A percentile compares a stretch with the other conserved stretches of the same genome.
These are phyloP conservation scores for Macroventuria anomochaeta DNA, from an alignment of 2,329 filamentous ascomycete species.

Conservation along the genomic window DNA sequence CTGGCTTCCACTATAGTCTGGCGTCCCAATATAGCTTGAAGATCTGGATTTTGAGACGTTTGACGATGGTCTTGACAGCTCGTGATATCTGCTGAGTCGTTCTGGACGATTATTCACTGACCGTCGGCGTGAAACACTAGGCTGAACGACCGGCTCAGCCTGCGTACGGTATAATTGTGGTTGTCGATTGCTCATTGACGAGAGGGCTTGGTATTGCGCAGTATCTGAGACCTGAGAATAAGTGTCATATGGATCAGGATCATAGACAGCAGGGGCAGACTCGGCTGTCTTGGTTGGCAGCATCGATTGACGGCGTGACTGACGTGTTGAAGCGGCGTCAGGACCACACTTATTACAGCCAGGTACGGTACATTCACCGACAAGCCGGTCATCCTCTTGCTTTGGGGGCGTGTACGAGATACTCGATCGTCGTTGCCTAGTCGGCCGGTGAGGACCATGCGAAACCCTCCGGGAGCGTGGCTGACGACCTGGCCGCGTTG, in stretches of 20 bases:
- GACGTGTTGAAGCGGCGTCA: constrained; percentile 25
- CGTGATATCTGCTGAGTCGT: constrained; percentile 45
- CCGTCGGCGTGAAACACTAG: constrained; percentile 35
- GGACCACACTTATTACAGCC: constrained; percentile 40
- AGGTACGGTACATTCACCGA: constrained; percentile 44
- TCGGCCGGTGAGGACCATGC: constrained; percentile 28
- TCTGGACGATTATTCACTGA: constrained; percentile 27
- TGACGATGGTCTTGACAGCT: too few species aligned
- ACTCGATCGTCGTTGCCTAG: constrained; percentile 23
- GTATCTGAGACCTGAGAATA: constrained; percentile 43
- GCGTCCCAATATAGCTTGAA: too few species aligned
- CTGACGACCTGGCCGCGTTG: too few species aligned
- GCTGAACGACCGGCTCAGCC: constrained; percentile 39
- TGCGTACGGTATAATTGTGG: constrained; percentile 27
- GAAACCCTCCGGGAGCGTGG: constrained; percentile 19
- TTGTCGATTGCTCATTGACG: constrained; percentile 36
- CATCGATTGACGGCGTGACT: constrained; percentile 20
- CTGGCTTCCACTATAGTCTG: too few species aligned
- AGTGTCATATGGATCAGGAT: constrained; percentile 27
- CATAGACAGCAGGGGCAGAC: constrained; percentile 39
- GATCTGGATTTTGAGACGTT: too few species aligned
- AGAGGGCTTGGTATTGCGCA: constrained; percentile 31
- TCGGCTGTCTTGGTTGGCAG: constrained; percentile 21
- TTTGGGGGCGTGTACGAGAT: constrained; percentile 20
- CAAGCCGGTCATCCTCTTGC: constrained; percentile 15